Percentiles rank a stretch among this genome's conserved stretches.
Conservation (phyloP, 169 alveolate species). For the Eimeria sp. region DNA sequence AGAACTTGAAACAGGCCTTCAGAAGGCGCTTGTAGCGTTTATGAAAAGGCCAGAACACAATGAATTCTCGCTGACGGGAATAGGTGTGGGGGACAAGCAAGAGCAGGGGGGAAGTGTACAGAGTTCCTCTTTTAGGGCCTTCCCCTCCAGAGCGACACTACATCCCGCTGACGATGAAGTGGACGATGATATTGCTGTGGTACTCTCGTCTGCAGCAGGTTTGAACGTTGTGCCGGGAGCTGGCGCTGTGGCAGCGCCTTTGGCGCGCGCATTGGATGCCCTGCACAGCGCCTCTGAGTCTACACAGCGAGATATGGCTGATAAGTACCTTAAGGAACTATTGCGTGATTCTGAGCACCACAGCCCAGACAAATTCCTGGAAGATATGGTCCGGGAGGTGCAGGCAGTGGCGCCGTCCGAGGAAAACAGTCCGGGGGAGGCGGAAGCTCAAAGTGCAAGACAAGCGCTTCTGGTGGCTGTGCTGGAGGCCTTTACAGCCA, state of each 20-base stretch:
- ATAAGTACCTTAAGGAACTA: neutral
- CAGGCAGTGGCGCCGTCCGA: neutral
- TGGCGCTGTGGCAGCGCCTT: neutral
- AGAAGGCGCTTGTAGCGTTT: neutral
- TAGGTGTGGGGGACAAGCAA: neutral
- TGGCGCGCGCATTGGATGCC: neutral
- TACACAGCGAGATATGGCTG: neutral
- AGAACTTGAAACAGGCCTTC: neutral
- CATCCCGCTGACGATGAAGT: neutral
- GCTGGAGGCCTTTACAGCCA: neutral
- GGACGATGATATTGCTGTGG: neutral
- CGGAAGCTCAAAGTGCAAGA: slow-evolving; percentile 1
- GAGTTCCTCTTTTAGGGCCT: neutral
- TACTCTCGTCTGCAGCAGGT: neutral
- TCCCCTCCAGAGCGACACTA: neutral
- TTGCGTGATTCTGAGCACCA: neutral
- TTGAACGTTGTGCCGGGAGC: neutral
- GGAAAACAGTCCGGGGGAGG: neutral
- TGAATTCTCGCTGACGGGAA: neutral
- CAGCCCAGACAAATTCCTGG: neutral
- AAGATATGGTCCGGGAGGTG: neutral
- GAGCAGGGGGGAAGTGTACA: neutral
- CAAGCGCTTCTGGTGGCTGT: neutral
- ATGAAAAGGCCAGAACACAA: neutral
- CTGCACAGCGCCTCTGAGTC: neutral